phyloP scores from a whole-genome alignment of 177 flowering plant species.

The Vitis hybrid region DNA sequence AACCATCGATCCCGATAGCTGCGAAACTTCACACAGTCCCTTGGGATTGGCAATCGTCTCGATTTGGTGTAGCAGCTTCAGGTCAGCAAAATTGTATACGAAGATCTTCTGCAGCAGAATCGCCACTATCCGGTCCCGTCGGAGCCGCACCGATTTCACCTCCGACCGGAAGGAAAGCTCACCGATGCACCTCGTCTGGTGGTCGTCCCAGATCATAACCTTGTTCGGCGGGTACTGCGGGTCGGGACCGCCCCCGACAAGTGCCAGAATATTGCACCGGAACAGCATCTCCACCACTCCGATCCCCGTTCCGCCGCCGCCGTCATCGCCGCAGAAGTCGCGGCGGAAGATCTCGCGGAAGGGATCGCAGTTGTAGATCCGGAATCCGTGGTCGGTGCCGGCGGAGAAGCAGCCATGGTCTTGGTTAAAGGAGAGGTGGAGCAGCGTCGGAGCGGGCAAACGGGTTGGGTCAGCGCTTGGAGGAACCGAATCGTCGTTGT shows the following conservation, averaged over 20 bases:
- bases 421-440: slow-evolving; percentile 60
- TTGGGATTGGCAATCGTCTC: slow-evolving; percentile 65
- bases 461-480: background rate
- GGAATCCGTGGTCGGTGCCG: slow-evolving; percentile 52
- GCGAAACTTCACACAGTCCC: slow-evolving; percentile 67
- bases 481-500: no score
- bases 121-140: slow-evolving; percentile 59
- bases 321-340: slow-evolving; percentile 22
- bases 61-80: slow-evolving; percentile 61
- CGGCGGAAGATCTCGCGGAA: slow-evolving; percentile 51
- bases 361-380: slow-evolving; percentile 53
- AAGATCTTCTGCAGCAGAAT: slow-evolving; percentile 52
- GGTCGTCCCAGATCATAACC: slow-evolving; percentile 72
- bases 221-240: slow-evolving; percentile 59
- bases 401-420: slow-evolving; percentile 52
- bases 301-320: slow-evolving; percentile 38
- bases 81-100: slow-evolving; percentile 56
- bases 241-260: slow-evolving; percentile 57
- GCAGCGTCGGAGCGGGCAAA: slow-evolving; percentile 19
- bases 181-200: slow-evolving; percentile 51
- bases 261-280: slow-evolving; percentile 52
- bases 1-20: slow-evolving; percentile 40
- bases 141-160: slow-evolving; percentile 52
- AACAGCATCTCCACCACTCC: slow-evolving; percentile 62
- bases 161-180: slow-evolving; percentile 63